Evolutionary conservation across 2,329 filamentous ascomycete species (phyloP), one percentile per base, ranked within the genome.

Genomic region (Colletotrichum sp.): DNA sequence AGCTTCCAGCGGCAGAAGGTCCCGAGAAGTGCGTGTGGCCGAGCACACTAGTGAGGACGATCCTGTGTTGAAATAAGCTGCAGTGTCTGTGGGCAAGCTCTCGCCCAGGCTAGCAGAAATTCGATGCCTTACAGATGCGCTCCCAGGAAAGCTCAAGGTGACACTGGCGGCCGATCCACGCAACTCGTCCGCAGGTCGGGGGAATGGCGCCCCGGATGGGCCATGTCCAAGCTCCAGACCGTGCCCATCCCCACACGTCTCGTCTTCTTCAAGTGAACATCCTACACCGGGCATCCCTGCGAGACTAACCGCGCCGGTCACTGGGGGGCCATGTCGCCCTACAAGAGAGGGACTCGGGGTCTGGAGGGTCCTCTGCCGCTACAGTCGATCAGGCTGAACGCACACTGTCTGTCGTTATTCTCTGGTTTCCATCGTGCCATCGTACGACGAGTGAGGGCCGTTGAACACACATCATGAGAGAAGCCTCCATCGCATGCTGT

Each of bases 221-320:
- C 22, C 26, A 63, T 32, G 69, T 34, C 69, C 73, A 75, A 73
- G 69, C 63, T 75, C 74, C 57, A 76, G 64, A 64, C 70, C 74
- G 70, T 74, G 74, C 74, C 59, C 65, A 69, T 75, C 70, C 71
- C 74, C 63, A 76, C 71, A 71, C 34, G 69, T 75, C 69, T 75
- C 55, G 63, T 64, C 73, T 67, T 72, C 68, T 68, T 73, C 70
- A 75, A 72, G 69, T 63, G 72, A 55, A 22, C 67, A 57, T 36
- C 48, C 30, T 24, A 60, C 48, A 48, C 68, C 16, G 62, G 44
- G 36, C 32, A 73, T 64, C 69, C 69, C 70, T 75, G 70, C 64
- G 72, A 55, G 62, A 32, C 72, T 72, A 57, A 30, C 55, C 69
- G 63, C 63, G 39, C 73, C 69, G 63, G 63, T 59, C 39, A 68